Evolutionary conservation across 1,284 basidiomycete species (phyloP), one percentile per base, ranked within the genome.

Genomic region (Leucoagaricus sp.): DNA sequence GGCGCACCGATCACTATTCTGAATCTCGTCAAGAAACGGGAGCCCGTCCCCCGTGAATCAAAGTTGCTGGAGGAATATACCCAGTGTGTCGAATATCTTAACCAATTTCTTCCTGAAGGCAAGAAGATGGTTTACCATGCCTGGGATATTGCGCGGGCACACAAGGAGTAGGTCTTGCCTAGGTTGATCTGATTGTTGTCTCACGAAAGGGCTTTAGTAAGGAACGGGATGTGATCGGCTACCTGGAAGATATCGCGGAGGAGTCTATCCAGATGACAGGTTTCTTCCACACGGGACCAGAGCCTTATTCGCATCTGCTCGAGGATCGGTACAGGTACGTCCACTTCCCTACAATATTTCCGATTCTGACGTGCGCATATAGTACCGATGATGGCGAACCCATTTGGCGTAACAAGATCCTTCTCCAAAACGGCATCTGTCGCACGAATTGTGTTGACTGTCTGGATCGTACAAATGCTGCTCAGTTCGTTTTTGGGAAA

Each of bases 401-500:
- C 10, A 68, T 76, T 1, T 90, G 87, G 80, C 83, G 93, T 7
- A 76, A 75, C 47, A 79, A 76, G 0, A 93, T 97, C 60, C 81
- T 87, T 1, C 73, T 99, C 12, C 97, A 99, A 72, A 93, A 91
- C 52, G 96, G 96, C 3, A 83, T 98, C 34, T 92, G 91, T 63
- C 83, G 94, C 7, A 93, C 87, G 0, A 97, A 97, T 65, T 97
- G 93, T 63, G 94, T 99, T 1, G 97, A 99, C 68, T 99, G 97
- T 67, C 79, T 99, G 7, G 97, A 99, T 69, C 86, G 95, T 4
- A 99, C 97, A 2, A 99, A 99, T 64, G 95, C 96, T 0, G 95
- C 95, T 0, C 96, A 99, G 67, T 98, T 98, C 67, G 94, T 98
- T 0, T 96, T 99, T 60, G 97, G 95, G 2, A 98, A 98, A 70